These are phyloP conservation scores for Penicillium sp. DNA, from an alignment of 2,329 filamentous ascomycete genomes.

Conservation along the genomic window DNA sequence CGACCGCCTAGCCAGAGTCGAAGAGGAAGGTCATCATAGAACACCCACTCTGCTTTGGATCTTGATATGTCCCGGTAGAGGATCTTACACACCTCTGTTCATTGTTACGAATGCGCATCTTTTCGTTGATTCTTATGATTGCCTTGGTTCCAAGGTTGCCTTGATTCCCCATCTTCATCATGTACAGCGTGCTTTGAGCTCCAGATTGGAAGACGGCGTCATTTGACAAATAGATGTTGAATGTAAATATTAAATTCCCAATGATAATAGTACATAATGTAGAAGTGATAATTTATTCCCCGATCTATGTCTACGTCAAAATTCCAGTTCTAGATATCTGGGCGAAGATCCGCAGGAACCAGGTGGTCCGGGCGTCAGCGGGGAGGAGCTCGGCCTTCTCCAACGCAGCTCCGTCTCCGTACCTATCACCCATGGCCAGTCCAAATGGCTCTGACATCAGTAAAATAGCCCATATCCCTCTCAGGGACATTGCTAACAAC, in stretches of 20 bases:
- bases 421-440: constrained; percentile 30
- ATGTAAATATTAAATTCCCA: background rate
- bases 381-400: constrained; percentile 2
- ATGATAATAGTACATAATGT: background rate
- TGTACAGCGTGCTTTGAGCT: background rate
- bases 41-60: constrained; percentile 7
- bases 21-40: constrained; percentile 12
- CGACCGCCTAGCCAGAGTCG: constrained; percentile 13
- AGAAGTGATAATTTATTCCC: background rate
- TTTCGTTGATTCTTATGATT: background rate
- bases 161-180: constrained; percentile 2
- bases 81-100: background rate
- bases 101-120: background rate
- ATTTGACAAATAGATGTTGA: background rate
- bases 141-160: background rate
- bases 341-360: constrained; percentile 5
- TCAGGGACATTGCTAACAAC: constrained; percentile 1
- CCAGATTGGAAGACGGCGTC: background rate
- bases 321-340: too few relatives aligned
- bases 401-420: constrained; percentile 15
- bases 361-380: constrained; percentile 10
- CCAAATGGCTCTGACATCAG: constrained; percentile 45
- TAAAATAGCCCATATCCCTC: constrained; percentile 13
- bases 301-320: background rate
- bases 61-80: constrained; percentile 14